A percentile compares a stretch with the other conserved stretches of the same genome.
phyloP scores from a whole-genome alignment of 1,139 yeast genomes.

The Geotrichum klebahnii region DNA sequence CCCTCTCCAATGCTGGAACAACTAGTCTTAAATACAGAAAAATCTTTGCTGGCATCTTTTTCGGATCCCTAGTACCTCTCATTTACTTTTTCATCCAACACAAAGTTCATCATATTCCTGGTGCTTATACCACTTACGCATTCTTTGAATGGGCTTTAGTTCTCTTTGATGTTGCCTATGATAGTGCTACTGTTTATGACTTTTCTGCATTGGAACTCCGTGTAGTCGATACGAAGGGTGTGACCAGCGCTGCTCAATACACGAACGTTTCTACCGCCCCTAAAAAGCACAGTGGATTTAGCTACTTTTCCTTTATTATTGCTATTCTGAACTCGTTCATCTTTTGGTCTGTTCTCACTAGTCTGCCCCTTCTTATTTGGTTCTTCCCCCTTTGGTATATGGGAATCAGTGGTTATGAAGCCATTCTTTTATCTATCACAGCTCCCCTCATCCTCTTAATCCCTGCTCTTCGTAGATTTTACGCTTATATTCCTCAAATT shows the following conservation, averaged over 20 bases:
- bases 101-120: conserved; percentile 78
- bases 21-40: conserved; percentile 52
- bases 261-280: conserved; percentile 15
- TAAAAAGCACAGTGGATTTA: conserved; percentile 33
- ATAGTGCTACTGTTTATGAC: conserved; percentile 71
- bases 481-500: conserved; percentile 51
- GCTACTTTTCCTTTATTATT: conserved; percentile 31
- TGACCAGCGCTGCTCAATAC: conserved; percentile 31
- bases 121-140: conserved; percentile 94
- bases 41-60: conserved; percentile 57
- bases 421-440: conserved; percentile 54
- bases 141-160: conserved; percentile 92
- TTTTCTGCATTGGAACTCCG: conserved; percentile 55
- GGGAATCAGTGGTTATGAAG: conserved; percentile 96
- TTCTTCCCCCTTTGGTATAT: conserved; percentile 96
- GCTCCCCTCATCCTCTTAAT: conserved; percentile 57
- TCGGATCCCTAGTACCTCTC: conserved; percentile 69
- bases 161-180: conserved; percentile 76
- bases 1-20: conserved; percentile 50
- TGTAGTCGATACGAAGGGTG: conserved; percentile 41
- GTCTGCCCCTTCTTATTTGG: conserved; percentile 86
- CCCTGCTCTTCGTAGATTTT: conserved; percentile 48
- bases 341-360: conserved; percentile 79
- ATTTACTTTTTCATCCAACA: conserved; percentile 89
- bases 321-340: conserved; percentile 45